phyloP scores from a whole-genome alignment of 169 alveolate genomes.

The Plasmodium gallinaceum region DNA sequence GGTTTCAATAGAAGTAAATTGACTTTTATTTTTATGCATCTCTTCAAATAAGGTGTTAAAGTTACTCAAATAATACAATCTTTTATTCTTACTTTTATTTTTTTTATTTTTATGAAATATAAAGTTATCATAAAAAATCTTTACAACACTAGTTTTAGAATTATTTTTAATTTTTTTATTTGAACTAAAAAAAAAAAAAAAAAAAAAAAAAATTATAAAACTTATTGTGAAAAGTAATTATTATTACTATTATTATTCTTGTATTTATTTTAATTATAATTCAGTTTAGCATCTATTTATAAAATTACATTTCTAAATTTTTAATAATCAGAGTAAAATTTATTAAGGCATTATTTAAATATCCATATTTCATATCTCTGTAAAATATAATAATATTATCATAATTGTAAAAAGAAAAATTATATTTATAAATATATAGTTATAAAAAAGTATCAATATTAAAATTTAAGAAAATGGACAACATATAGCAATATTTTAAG shows the following conservation, averaged over 20 bases:
- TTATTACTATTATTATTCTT: background rate
- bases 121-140: slow-evolving; percentile 24
- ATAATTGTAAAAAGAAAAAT: too few relatives aligned
- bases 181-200: background rate
- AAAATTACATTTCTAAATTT: slow-evolving; percentile 21
- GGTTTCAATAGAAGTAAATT: slow-evolving; percentile 14
- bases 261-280: background rate
- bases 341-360: slow-evolving; percentile 54
- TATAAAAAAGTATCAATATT: too few relatives aligned
- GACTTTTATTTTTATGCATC: background rate
- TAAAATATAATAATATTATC: background rate
- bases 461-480: too few relatives aligned
- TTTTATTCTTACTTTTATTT: slow-evolving; percentile 12
- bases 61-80: slow-evolving; percentile 24
- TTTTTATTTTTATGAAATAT: background rate
- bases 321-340: slow-evolving; percentile 29
- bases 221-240: background rate
- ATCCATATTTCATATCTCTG: slow-evolving; percentile 41
- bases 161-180: background rate
- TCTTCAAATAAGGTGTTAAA: slow-evolving; percentile 59
- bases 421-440: too few relatives aligned
- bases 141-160: background rate
- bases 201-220: background rate
- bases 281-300: background rate
- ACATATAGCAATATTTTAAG: too few relatives aligned